Evolutionary conservation across 140 eudicot species (phyloP), one percentile per base, ranked within the genome.

Genomic region (Bidens hawaiensis): DNA sequence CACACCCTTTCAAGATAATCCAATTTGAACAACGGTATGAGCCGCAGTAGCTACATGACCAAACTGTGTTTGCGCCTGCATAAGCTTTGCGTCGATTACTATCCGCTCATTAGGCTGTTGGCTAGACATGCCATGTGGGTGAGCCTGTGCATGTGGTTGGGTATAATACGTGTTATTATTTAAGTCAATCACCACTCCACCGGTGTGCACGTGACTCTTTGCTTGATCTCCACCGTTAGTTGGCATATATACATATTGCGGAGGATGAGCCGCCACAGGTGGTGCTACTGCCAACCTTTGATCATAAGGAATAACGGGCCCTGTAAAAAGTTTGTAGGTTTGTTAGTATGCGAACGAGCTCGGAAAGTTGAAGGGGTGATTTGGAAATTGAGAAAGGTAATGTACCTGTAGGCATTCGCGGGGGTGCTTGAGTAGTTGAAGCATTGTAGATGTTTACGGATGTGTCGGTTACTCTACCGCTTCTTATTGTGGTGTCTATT

Each of bases 41-140:
- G 88, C 84, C 55, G 88, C 77, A 30, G 70, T 77, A 12, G 94
- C 78, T 41, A 82, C 87, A 36, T 82, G 88, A 65, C 87, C 95
- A 16, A 83, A 79, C 78, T 77, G 95, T 48, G 94, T 58, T 57
- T 83, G 95, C 5, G 80, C 85, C 52, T 79, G 88, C 50, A 79
- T 62, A 50, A 82, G 60, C 54, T 81, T 79, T 3, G 89, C 82
- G 62, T 84, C 81, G 1, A 89, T 70, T 16, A 80, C 72, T 28
- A 76, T 73, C 28, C 75, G 90, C 49, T 79, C 71, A 41, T 57
- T 74, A 47, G 74, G 54, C 25, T 72, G 77, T 42, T 68, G 82
- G 69, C 73, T 74, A 10, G 65, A 55, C 71, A 72, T 21, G 27
- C 74, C 79, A 40, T 67, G 79, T 59, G 64, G 64, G 16, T 65